Evolutionary conservation across 1,284 basidiomycete species (phyloP), one percentile per base, ranked within the genome.

Genomic region (Boletus sp.): DNA sequence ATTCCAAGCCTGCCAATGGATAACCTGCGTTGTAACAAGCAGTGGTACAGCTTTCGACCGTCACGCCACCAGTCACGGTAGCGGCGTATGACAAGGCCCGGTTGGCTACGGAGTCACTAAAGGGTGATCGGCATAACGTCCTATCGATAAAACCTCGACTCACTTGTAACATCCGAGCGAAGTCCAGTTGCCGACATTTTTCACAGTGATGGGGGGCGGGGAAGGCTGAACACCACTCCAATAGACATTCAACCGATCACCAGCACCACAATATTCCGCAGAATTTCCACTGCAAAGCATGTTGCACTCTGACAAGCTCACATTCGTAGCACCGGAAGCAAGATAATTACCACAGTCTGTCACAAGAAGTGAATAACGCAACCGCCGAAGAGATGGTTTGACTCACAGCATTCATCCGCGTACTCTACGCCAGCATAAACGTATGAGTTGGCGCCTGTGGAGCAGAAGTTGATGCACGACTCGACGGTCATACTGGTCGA

Each of bases 391-490:
- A 7, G n/a, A 27, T 9, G 14, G 16, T 1, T 25, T 7, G 3
- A 33, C 79, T 62, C 62, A 83, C 82, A 84, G 67, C 81, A 84
- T 64, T 83, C 77, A 49, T 72, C 69, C 2, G 66, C 69, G 52
- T 68, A 76, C 59, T 86, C 84, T 9, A 79, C 71, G 14, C 85
- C 85, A 29, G 84, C 81, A 54, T 77, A 85, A 51, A 81, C 66
- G 57, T 71, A 83, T 9, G 65, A 52, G 48, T 72, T 68, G 17
- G 62, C 48, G 19, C 73, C 68, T 55, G 61, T 61, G 14, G 64
- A 65, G 40, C 85, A 88, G 60, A 80, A 87, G 46, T 50, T 64
- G 56, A 85, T 76, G 62, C 85, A 88, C 8, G 68, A 67, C 59
- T 83, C 80, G 44, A 78, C 71, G 13, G 83, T 86, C 81, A 86